phyloP scores from a whole-genome alignment of 179 eudicot species.

The Pouteria campechiana region DNA sequence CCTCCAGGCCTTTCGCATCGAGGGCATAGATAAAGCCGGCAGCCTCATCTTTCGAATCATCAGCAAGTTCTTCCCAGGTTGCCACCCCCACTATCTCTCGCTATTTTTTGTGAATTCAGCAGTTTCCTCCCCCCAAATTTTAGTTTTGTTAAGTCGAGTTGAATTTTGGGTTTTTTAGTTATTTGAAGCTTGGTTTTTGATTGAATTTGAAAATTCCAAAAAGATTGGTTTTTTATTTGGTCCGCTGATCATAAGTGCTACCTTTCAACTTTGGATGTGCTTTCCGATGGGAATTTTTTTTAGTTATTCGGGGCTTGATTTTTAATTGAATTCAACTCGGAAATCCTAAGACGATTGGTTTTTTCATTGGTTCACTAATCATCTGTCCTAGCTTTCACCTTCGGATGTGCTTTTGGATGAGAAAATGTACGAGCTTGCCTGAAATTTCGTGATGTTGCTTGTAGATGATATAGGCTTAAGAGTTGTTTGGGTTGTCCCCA shows the following conservation, averaged over 20 bases:
- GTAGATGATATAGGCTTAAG: too few relatives aligned
- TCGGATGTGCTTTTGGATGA: too few relatives aligned
- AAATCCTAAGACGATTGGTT: too few relatives aligned
- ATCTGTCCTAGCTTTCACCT: too few relatives aligned
- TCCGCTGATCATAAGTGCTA: too few relatives aligned
- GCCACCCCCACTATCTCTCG: neutral
- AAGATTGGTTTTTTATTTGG: neutral
- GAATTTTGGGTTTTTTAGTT: neutral
- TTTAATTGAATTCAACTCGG: neutral
- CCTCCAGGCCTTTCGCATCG: constrained; percentile 57
- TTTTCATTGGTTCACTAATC: too few relatives aligned
- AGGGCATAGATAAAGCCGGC: constrained; percentile 62
- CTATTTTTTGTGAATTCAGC: too few relatives aligned
- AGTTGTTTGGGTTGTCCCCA: too few relatives aligned
- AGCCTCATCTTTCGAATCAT: constrained; percentile 58
- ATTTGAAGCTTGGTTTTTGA: neutral
- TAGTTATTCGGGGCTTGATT: neutral
- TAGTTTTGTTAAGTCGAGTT: neutral
- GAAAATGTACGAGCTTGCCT: too few relatives aligned
- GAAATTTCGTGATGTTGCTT: too few relatives aligned
- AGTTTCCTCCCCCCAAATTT: too few relatives aligned
- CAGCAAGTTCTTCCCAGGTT: constrained; percentile 70
- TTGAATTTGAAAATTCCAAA: neutral
- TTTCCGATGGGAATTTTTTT: neutral
- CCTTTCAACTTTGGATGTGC: neutral